Evolutionary conservation across 139 green algal species (phyloP), one percentile per base, ranked within the genome.

Genomic region (Cymbomonas tetramitiformis): DNA sequence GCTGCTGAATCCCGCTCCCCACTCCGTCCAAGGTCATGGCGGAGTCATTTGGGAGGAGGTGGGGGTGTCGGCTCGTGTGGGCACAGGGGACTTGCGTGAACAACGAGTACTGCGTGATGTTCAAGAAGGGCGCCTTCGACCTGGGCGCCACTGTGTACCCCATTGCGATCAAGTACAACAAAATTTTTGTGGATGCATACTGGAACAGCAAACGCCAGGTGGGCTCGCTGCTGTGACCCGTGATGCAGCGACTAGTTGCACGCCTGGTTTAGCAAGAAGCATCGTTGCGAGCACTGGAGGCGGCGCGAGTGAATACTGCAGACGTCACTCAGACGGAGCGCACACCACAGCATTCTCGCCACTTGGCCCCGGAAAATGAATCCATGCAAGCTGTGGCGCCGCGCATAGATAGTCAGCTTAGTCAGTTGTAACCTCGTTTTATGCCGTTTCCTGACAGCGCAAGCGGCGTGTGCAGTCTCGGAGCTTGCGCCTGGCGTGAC

Each of bases 51-150:
- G n/a, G n/a, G n/a, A n/a, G n/a, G n/a, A n/a, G n/a, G n/a, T n/a
- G n/a, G n/a, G n/a, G n/a, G n/a, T n/a, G n/a, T n/a, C n/a, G n/a
- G n/a, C n/a, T n/a, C n/a, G n/a, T n/a, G n/a, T n/a, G n/a, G n/a
- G n/a, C n/a, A n/a, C n/a, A n/a, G n/a, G 91, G 91, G 54, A 97
- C 90, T 21, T 98, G 91, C 69, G 91, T 98, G n/a, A 98, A 98
- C 81, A 98, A 98, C 63, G 83, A 96, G 70, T 94, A 96, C 73
- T 86, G 70, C 49, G 88, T 97, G 62, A 95, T 96, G 87, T 98
- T 98, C 75, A 96, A 96, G 72, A 63, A 83, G 6, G 90, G 90
- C 3, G 89, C 89, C 0, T 98, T 98, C 69, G 91, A 97, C 61
- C 64, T 98, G 54, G 86, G 72, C 30, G 54, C 68, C 26, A 61